phyloP scores from a whole-genome alignment of 352 stramenopile genomes.

The Pythium guiyangense region DNA sequence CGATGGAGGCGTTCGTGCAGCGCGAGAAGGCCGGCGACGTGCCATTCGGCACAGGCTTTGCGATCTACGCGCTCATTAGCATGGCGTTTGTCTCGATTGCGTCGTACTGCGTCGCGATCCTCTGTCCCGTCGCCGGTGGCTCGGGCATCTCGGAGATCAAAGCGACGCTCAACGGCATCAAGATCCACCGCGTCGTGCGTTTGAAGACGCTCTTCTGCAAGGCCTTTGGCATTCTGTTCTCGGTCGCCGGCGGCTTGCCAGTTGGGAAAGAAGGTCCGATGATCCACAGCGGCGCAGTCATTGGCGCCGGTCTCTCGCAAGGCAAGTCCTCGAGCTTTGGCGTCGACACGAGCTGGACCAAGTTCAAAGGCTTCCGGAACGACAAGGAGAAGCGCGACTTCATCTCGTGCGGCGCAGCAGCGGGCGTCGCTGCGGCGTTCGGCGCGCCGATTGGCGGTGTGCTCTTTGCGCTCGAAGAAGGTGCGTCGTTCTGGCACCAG shows the following conservation, averaged over 20 bases:
- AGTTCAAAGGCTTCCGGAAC: slow-evolving; percentile 93
- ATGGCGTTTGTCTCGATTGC: slow-evolving; percentile 91
- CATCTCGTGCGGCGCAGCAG: slow-evolving; percentile 95
- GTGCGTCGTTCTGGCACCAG: slow-evolving; percentile 97
- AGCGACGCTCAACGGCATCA: slow-evolving; percentile 97
- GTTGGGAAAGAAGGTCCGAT: slow-evolving; percentile 90
- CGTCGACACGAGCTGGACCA: slow-evolving; percentile 84
- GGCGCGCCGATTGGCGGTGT: slow-evolving; percentile 97
- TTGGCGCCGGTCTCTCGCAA: slow-evolving; percentile 93
- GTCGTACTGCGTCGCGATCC: slow-evolving; percentile 88
- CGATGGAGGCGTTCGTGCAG: slow-evolving; percentile 83
- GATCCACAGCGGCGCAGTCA: slow-evolving; percentile 89
- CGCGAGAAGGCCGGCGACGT: slow-evolving; percentile 37
- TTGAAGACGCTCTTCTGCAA: slow-evolving; percentile 97
- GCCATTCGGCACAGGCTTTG: slow-evolving; percentile 76
- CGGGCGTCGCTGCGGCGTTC: slow-evolving; percentile 96
- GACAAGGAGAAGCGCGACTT: slow-evolving; percentile 97
- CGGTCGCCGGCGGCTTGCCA: slow-evolving; percentile 65
- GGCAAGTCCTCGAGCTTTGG: slow-evolving; percentile 87
- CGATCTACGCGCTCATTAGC: slow-evolving; percentile 90
- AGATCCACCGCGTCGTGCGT: slow-evolving; percentile 94
- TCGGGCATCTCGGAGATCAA: slow-evolving; percentile 99
- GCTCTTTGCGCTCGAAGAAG: slow-evolving; percentile 98
- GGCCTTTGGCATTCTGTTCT: slow-evolving; percentile 88
- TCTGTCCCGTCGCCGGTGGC: slow-evolving; percentile 93